phyloP scores from a whole-genome alignment of 2,329 filamentous ascomycete genomes.

The Fusarium brevicatenulatum region DNA sequence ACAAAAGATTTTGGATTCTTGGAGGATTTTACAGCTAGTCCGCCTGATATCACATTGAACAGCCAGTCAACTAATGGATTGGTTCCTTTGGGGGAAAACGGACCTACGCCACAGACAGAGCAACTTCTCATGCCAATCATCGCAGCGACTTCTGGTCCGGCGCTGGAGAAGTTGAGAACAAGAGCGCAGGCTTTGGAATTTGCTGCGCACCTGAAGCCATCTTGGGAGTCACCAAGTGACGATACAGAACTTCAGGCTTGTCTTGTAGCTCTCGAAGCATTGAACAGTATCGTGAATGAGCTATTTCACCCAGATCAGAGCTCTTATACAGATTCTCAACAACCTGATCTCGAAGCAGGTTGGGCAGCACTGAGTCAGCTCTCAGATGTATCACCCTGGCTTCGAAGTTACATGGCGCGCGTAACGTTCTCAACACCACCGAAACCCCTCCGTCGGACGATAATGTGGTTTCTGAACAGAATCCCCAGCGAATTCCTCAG shows the following conservation, averaged over 20 bases:
- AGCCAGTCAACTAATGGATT: not conserved
- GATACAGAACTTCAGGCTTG: slow-evolving; percentile 16
- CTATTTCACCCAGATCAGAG: not conserved
- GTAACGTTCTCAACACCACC: slow-evolving; percentile 43
- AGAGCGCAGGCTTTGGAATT: slow-evolving; percentile 12
- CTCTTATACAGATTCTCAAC: not conserved
- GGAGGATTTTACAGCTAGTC: not conserved
- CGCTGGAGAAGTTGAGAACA: slow-evolving; percentile 1
- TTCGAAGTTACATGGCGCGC: slow-evolving; percentile 31
- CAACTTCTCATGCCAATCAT: slow-evolving; percentile 30
- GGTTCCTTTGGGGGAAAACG: slow-evolving; percentile 8
- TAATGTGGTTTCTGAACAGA: slow-evolving; percentile 55
- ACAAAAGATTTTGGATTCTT: not conserved
- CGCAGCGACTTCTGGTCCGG: slow-evolving; percentile 2
- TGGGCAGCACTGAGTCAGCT: not conserved
- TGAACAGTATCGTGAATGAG: slow-evolving; percentile 18
- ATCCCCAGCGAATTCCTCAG: slow-evolving; percentile 48
- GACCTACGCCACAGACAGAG: slow-evolving; percentile 8
- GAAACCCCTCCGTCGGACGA: slow-evolving; percentile 48
- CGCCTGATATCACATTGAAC: not conserved
- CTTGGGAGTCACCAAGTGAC: not conserved
- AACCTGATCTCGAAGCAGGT: not conserved
- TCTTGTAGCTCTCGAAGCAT: slow-evolving; percentile 8
- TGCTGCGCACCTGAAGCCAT: not conserved
- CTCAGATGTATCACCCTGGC: slow-evolving; percentile 28